Conservation (phyloP, 768 basidiomycete species). For the Tephrocybe rancida region DNA sequence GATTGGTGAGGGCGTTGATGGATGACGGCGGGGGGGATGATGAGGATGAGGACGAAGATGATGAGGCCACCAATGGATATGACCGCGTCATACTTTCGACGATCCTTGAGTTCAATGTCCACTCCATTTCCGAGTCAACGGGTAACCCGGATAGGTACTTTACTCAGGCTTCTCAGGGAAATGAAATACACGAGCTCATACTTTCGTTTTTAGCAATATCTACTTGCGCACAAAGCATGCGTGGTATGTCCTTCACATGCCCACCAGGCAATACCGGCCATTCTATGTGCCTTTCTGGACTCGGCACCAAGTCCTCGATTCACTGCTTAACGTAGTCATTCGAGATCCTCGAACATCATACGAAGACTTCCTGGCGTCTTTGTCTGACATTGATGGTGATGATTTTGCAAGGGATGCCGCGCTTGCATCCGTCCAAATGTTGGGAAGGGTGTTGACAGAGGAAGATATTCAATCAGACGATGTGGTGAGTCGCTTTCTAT, state of each 20-base stretch:
- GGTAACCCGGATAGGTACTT: slow-evolving; percentile 49
- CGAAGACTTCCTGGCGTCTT: slow-evolving; percentile 36
- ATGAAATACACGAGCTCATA: slow-evolving; percentile 13
- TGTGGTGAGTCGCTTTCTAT: slow-evolving; percentile 37
- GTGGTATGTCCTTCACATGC: slow-evolving; percentile 69
- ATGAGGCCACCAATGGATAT: slow-evolving; percentile 26
- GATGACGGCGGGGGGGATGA: slow-evolving; percentile 33
- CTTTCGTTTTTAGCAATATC: slow-evolving; percentile 46
- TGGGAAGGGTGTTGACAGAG: slow-evolving; percentile 45
- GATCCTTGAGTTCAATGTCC: slow-evolving; percentile 51
- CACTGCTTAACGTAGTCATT: slow-evolving; percentile 41
- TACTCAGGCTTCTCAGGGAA: background rate
- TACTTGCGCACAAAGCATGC: slow-evolving; percentile 63
- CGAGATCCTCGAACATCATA: slow-evolving; percentile 37
- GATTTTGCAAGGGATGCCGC: slow-evolving; percentile 20
- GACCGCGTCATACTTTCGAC: slow-evolving; percentile 38
- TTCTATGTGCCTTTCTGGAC: slow-evolving; percentile 52
- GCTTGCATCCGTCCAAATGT: slow-evolving; percentile 30
- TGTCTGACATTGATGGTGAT: slow-evolving; percentile 26
- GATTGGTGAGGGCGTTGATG: slow-evolving; percentile 42
- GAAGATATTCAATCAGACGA: slow-evolving; percentile 47
- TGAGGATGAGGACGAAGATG: slow-evolving; percentile 29
- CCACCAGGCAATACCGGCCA: slow-evolving; percentile 45
- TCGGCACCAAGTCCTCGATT: slow-evolving; percentile 50
- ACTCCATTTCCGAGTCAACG: slow-evolving; percentile 33